Base-by-base conservation (phyloP, 768 basidiomycete species). In the Melanogaster broomeanus region DNA sequence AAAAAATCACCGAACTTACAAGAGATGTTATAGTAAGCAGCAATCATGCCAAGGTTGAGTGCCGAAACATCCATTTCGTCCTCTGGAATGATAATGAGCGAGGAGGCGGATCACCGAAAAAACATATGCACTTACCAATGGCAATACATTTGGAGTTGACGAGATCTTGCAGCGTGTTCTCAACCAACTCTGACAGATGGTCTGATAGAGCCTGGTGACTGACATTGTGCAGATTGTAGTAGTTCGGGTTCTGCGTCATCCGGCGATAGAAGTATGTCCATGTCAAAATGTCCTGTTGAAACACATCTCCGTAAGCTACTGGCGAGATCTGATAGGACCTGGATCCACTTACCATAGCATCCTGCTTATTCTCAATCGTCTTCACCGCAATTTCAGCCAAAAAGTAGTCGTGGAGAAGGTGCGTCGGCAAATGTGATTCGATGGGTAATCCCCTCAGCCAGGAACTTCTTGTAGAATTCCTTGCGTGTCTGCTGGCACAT, bases 211-310 rank as follows among this genome's bases (percentile, higher is more conserved):
- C 93, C 42, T 94, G 90, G 64, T 98, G 95, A 59, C 87, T 93
- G 66, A 97, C 95, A 52, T 93, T 95, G 76, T 95, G 90, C 15
- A 95, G 74, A 56, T 93, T 93, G 74, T 94, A 94, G 68, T 92
- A 95, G 61, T 94, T 93, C 0, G 96, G 94, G 55, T 98, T 99
- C 66, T 98, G 93, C 0, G 93, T 95, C 87, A 98, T 90, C 13
- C 97, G 84, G 40, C 96, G 84, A 71, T 98, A 98, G 77, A 98
- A 93, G 77, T 90, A 97, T 11, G 95, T 95, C 97, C 97, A 99
- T 0, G 97, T 99, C 61, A 97, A 75, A 66, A 97, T 97, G 70
- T 99, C 96, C 85, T 92, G 57, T 15, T 30, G 6, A 42, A 38
- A 0, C 48, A 47, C 49, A 33, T 42, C 37, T 48, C 42, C 25